These are phyloP conservation scores for Boletus sensibilis DNA, from an alignment of 768 basidiomycete species.

Conservation along the genomic window DNA sequence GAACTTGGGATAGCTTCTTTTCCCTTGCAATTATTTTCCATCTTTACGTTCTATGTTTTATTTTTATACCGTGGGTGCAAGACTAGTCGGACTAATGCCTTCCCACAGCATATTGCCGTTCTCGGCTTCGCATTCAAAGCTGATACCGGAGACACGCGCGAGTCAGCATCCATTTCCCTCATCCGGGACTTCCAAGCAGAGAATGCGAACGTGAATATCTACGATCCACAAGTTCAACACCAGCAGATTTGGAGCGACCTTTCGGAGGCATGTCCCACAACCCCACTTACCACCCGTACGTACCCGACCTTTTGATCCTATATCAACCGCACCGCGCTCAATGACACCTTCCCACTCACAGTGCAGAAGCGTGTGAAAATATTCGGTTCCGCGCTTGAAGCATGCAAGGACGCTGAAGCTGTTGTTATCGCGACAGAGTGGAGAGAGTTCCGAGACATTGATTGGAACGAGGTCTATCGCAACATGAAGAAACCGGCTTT, in stretches of 20 bases:
- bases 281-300: slow-evolving; percentile 67
- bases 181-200: slow-evolving; percentile 92
- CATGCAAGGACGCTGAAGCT: slow-evolving; percentile 86
- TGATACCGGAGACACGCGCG: slow-evolving; percentile 98
- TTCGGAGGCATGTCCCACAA: slow-evolving; percentile 61
- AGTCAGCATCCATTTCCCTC: slow-evolving; percentile 92
- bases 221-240: slow-evolving; percentile 87
- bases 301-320: background rate
- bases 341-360: slow-evolving; percentile 26
- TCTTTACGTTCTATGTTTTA: background rate
- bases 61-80: slow-evolving; percentile 8
- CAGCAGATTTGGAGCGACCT: slow-evolving; percentile 87
- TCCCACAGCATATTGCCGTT: slow-evolving; percentile 79
- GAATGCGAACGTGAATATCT: slow-evolving; percentile 81
- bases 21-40: background rate
- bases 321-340: background rate
- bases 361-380: slow-evolving; percentile 91
- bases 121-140: slow-evolving; percentile 99
- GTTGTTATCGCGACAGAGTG: slow-evolving; percentile 97
- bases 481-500: slow-evolving; percentile 98
- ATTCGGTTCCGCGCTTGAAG: slow-evolving; percentile 73
- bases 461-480: slow-evolving; percentile 84
- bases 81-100: slow-evolving; percentile 5
- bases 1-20: background rate
- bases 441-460: slow-evolving; percentile 92